A percentile compares a stretch with the other conserved stretches of the same genome.
Conservation (phyloP, 768 basidiomycete species). For the Suillus lakei region DNA sequence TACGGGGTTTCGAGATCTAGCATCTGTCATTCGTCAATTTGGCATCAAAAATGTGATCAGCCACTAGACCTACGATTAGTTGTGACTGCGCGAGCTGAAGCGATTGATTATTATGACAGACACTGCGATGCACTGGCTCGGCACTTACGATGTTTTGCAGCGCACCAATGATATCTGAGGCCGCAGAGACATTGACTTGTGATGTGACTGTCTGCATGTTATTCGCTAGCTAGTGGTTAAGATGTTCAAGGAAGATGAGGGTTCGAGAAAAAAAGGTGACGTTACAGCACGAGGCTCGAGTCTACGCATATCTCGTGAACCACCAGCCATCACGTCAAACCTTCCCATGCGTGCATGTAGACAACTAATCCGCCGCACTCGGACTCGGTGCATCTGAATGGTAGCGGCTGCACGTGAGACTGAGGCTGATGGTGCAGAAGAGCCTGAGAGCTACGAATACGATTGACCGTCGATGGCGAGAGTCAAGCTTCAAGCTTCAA, state of each 20-base stretch:
- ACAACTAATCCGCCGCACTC: no score
- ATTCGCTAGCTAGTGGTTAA: not conserved
- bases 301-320: no score
- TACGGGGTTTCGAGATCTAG: slow-evolving; percentile 23
- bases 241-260: no score
- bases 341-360: no score
- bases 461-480: no score
- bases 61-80: not conserved
- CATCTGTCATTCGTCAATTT: slow-evolving; percentile 4
- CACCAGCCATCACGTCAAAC: no score
- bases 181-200: not conserved
- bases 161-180: not conserved
- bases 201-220: not conserved
- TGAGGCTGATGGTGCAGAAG: not conserved
- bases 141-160: not conserved
- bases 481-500: no score
- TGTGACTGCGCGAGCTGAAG: not conserved
- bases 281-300: no score
- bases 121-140: no score
- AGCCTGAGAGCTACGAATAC: not conserved
- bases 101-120: not conserved
- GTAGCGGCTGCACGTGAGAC: not conserved
- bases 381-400: no score
- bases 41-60: no score
- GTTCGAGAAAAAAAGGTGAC: no score